Base-by-base conservation (phyloP, 2,329 filamentous ascomycete species). In the Ophiostoma australiae region DNA sequence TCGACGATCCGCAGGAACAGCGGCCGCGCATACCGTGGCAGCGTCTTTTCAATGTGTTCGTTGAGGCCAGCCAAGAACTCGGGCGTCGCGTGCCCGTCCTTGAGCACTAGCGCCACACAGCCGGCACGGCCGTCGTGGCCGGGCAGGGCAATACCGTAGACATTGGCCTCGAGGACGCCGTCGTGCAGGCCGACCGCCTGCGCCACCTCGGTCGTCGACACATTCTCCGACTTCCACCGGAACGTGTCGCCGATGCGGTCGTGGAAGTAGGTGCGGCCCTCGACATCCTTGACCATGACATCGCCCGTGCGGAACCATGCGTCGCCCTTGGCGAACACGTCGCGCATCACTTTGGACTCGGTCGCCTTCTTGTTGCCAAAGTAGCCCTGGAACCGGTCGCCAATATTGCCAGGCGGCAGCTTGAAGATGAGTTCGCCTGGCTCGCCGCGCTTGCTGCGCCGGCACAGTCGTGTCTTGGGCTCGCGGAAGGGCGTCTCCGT, bases 241-340 rank as follows among this genome's bases (percentile, higher is more conserved):
- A 90, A 93, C 0, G 90, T 92, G 77, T 93, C 90, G 70, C 90
- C 90, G 73, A 93, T 90, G 67, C 90, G 89, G 80, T 97, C 93
- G 71, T 89, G 87, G 81, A 97, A 97, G 82, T 85, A 95, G 78
- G 89, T 86, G 2, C 89, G 83, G 5, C 92, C 92, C 71, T 95
- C 89, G 0, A 73, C 72, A 74, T 93, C 90, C 81, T 85, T 86
- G n/a, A 89, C 84, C 41, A 95, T 81, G 23, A 95, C 84, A 76
- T 97, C 93, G n/a, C 93, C 93, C 0, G 91, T 90, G 33, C 92
- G 88, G 83, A 93, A 96, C 84, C 88, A 97, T 0, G 88, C 89
- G 76, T 97, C 93, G 17, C 91, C 92, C 76, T 90, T 90, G 72
- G 80, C 82, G 74, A 95, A 87, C 1, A 95, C 91, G 75, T 90